Evolutionary conservation across 2,329 filamentous ascomycete species (phyloP), one percentile per base, ranked within the genome.

Genomic region (Colletotrichum sp.): DNA sequence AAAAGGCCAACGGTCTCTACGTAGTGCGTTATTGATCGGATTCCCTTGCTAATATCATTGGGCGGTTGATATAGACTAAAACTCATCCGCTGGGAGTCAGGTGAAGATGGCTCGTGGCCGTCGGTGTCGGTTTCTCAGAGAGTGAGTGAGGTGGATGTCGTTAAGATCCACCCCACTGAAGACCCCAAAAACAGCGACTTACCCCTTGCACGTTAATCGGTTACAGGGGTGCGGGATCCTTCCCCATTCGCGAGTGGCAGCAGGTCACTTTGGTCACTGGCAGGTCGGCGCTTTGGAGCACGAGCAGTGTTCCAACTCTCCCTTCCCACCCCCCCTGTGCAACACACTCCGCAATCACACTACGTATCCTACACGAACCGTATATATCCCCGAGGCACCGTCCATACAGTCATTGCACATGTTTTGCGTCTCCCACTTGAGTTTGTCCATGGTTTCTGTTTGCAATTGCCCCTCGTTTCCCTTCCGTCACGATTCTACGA

Each of bases 141-240:
- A n/a, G n/a, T n/a, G 39, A 48, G 18, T 48, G 39, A 52, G 43
- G 43, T 52, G 43, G 43, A 52, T 52, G n/a, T 52, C 43, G 43
- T 52, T 52, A 52, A 52, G 43, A 52, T 52, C 43, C 43, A 22
- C 74, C 70, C 74, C 74, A 76, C 74, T 70, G 65, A 76, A 58
- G 70, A 48, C 68, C 74, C 70, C 43, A 22, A 52, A 52, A 36
- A 22, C 70, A 60, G 64, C 55, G 30, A 43, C 61, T 25, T 61
- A 74, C 65, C 65, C 73, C 74, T 69, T 74, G 64, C 65, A 76
- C 74, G 36, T 74, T 74, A 74, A 76, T 76, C 70, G 70, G 34
- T 60, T 48, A 73, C 74, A 76, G 74, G 70, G 74, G 74, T 74
- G 39, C 58, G 36, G 56, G 66, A 64, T 69, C 70, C 70, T 74